Conservation (phyloP, 2,329 filamentous ascomycete genomes). For the Magnaporthiopsis rhizophila region DNA sequence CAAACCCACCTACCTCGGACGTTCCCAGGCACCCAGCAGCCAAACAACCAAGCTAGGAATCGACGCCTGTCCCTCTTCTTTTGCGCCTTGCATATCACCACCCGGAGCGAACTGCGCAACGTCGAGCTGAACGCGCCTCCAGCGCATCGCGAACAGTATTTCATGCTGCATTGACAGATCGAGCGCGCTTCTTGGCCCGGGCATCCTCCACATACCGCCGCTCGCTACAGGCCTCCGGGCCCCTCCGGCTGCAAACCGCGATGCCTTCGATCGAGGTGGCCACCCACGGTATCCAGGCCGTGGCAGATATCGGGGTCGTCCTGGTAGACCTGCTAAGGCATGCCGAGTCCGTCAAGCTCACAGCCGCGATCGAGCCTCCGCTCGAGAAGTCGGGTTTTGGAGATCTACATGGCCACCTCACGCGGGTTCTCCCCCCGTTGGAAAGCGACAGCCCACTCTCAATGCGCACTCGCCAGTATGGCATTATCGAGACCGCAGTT, state of each 20-base stretch:
- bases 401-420: conserved; percentile 37
- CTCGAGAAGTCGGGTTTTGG: conserved; percentile 62
- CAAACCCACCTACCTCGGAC: background rate
- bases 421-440: conserved; percentile 26
- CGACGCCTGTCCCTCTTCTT: background rate
- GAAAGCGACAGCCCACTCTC: conserved; percentile 17
- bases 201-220: background rate
- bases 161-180: background rate
- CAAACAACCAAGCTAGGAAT: background rate
- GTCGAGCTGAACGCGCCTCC: background rate
- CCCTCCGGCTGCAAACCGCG: conserved; percentile 13
- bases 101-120: background rate
- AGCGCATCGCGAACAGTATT: background rate
- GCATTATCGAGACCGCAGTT: conserved; percentile 75
- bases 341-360: conserved; percentile 51
- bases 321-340: conserved; percentile 50
- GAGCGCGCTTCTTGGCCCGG: background rate
- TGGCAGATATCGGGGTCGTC: conserved; percentile 43
- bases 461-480: conserved; percentile 45
- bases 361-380: conserved; percentile 60
- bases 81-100: background rate
- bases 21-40: background rate
- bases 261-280: conserved; percentile 43
- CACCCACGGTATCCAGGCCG: conserved; percentile 42
- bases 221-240: conserved; percentile 5